Base-by-base conservation (phyloP, 2,329 filamentous ascomycete genomes). In the Tolypocladium endophyticum region DNA sequence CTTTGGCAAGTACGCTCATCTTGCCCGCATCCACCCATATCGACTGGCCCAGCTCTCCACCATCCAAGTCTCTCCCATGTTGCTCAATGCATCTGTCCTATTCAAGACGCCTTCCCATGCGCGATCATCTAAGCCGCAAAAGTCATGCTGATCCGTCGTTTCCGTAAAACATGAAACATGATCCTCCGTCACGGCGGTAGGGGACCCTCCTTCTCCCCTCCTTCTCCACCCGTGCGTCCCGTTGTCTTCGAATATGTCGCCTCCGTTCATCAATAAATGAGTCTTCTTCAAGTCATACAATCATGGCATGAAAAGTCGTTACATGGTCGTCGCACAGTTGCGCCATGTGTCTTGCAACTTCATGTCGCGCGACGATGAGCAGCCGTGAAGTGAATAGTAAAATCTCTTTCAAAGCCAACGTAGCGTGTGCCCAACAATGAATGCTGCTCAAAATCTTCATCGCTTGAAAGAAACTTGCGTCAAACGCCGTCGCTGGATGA, bases 401-500 rank as follows among this genome's bases (percentile, higher is more conserved):
- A 65, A 65, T 61, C 14, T 30, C 25, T 20, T 56, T 28, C 54
- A 45, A 47, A 55, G 57, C 30, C 57, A 38, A 58, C 23, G 35
- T 53, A 47, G 30, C 39, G 41, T 52, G 30, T 50, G 56, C 45
- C 56, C 23, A 45, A 58, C 56, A 53, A 28, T 52, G 36, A 35
- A 56, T 58, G 54, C 50, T 45, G 45, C 38, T 30, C 23, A 57
- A 52, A 53, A 55, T 39, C 58, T 58, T 55, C 20, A 52, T 59
- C 61, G 61, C 60, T 65, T 56, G 57, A 30, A 30, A 69, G 64
- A 67, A 64, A 70, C 70, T 73, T 71, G 73, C 72, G 71, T 70
- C 70, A 57, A 76, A 77, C 75, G 75, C 75, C 74, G 69, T 74
- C 75, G 75, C 76, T 76, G 69, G 67, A 72, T 75, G 70, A 70